Evolutionary conservation across 2,329 filamentous ascomycete species (phyloP).

Genomic region (Dichotomopilus funicola): DNA sequence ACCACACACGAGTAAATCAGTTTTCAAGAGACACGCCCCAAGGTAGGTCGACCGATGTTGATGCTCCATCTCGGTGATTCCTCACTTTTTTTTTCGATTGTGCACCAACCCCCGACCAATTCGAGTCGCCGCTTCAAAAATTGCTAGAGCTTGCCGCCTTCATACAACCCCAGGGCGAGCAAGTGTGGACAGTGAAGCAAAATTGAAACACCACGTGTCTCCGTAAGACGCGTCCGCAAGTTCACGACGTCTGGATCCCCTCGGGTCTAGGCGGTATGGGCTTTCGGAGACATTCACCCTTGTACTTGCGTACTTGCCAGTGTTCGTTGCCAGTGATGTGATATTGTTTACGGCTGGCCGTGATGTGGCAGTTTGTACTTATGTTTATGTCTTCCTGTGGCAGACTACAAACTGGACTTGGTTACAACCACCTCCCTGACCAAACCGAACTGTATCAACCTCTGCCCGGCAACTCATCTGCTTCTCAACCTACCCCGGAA

Average conservation of each 20-base stretch:
- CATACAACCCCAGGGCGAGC: conserved; percentile 47
- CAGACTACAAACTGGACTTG: conserved; percentile 11
- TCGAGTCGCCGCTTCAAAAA: conserved; percentile 44
- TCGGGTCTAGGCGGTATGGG: conserved; percentile 18
- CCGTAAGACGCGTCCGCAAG: conserved; percentile 24
- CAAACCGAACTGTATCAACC: conserved; percentile 6
- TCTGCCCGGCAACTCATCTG: neutral
- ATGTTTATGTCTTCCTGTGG: too few species aligned
- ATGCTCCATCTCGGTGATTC: neutral
- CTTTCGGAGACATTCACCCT: conserved; percentile 26
- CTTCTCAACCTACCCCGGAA: neutral
- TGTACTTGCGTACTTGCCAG: neutral
- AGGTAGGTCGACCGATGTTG: neutral
- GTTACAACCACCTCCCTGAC: conserved; percentile 11
- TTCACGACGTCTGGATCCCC: conserved; percentile 17
- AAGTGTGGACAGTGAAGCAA: conserved; percentile 68
- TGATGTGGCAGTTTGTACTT: too few species aligned
- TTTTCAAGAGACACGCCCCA: neutral
- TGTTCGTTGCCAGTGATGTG: neutral
- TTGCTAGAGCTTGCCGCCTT: conserved; percentile 62
- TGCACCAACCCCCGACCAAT: neutral
- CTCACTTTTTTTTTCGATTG: neutral
- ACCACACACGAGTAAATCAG: neutral
- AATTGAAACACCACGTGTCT: conserved; percentile 36
- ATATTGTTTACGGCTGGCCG: too few species aligned